These are phyloP conservation scores for Trichocladium antarcticum DNA, from an alignment of 495 filamentous ascomycete genomes.

Conservation along the genomic window DNA sequence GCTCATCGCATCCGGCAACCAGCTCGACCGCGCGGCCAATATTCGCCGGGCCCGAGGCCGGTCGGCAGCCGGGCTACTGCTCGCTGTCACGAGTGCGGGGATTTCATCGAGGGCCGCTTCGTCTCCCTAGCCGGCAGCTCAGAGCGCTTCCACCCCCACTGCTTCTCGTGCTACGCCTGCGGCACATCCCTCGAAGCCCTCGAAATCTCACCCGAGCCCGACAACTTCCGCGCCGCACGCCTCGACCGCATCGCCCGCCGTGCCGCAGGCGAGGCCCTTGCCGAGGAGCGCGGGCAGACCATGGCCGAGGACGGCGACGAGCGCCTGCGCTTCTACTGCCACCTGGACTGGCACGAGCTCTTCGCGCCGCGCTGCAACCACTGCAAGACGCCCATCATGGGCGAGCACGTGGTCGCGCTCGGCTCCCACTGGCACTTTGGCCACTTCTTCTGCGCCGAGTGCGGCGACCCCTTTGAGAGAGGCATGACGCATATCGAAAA, in stretches of 20 bases:
- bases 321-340: slow-evolving; percentile 80
- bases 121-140: slow-evolving; percentile 59
- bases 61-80: slow-evolving; percentile 55
- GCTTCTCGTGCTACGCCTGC: slow-evolving; percentile 85
- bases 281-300: slow-evolving; percentile 46
- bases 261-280: slow-evolving; percentile 47
- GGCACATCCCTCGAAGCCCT: slow-evolving; percentile 82
- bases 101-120: slow-evolving; percentile 79
- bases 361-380: slow-evolving; percentile 89
- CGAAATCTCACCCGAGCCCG: slow-evolving; percentile 89
- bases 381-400: slow-evolving; percentile 97
- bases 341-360: slow-evolving; percentile 93
- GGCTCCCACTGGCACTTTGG: slow-evolving; percentile 94
- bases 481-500: slow-evolving; percentile 89
- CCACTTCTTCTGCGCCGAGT: slow-evolving; percentile 99
- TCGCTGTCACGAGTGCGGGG: slow-evolving; percentile 70
- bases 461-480: slow-evolving; percentile 84
- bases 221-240: slow-evolving; percentile 53
- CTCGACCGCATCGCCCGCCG: slow-evolving; percentile 55
- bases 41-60: slow-evolving; percentile 32
- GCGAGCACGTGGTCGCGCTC: slow-evolving; percentile 85
- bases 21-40: slow-evolving; percentile 36
- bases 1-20: slow-evolving; percentile 29
- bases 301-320: slow-evolving; percentile 56
- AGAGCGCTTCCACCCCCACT: slow-evolving; percentile 82